Percentiles rank a stretch among this genome's conserved stretches.
phyloP scores from a whole-genome alignment of 2,329 filamentous ascomycete species.

The Pyrenophora seminiperda region DNA sequence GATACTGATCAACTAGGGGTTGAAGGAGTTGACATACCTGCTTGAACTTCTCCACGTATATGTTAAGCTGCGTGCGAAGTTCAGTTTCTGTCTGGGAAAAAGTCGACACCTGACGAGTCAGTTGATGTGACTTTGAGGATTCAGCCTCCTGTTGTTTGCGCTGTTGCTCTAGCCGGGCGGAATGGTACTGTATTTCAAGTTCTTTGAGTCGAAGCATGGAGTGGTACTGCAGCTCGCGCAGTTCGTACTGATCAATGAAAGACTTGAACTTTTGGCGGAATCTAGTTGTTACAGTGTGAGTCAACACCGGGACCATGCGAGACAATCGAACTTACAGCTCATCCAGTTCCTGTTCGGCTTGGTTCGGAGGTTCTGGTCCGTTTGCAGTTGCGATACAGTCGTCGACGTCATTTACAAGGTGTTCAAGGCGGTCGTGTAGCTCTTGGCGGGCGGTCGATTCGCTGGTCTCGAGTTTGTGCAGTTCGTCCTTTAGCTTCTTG shows the following conservation, averaged over 20 bases:
- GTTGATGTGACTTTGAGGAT: slow-evolving; percentile 75
- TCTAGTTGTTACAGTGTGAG: slow-evolving; percentile 40
- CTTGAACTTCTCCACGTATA: slow-evolving; percentile 99
- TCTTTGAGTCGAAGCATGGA: slow-evolving; percentile 92
- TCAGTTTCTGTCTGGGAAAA: slow-evolving; percentile 97
- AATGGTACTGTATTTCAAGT: slow-evolving; percentile 89
- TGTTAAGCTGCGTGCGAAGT: slow-evolving; percentile 91
- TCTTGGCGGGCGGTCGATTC: slow-evolving; percentile 82
- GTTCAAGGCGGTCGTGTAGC: slow-evolving; percentile 83
- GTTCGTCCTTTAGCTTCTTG: slow-evolving; percentile 96
- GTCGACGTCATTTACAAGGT: slow-evolving; percentile 81
- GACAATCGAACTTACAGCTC: slow-evolving; percentile 68
- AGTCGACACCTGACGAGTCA: slow-evolving; percentile 90
- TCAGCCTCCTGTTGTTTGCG: slow-evolving; percentile 87
- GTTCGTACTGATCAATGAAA: slow-evolving; percentile 94
- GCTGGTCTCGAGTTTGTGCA: slow-evolving; percentile 81
- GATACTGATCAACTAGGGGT: slow-evolving; percentile 33
- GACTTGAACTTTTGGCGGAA: slow-evolving; percentile 85
- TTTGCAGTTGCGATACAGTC: slow-evolving; percentile 87
- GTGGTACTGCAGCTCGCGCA: slow-evolving; percentile 92
- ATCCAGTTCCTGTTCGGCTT: slow-evolving; percentile 87
- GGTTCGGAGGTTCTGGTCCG: slow-evolving; percentile 72
- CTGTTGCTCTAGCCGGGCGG: slow-evolving; percentile 86
- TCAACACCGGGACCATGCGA: not conserved
- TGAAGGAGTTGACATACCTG: slow-evolving; percentile 67